These are phyloP conservation scores for Plenodomus biglobosus DNA, from an alignment of 2,329 filamentous ascomycete species.

Conservation along the genomic window DNA sequence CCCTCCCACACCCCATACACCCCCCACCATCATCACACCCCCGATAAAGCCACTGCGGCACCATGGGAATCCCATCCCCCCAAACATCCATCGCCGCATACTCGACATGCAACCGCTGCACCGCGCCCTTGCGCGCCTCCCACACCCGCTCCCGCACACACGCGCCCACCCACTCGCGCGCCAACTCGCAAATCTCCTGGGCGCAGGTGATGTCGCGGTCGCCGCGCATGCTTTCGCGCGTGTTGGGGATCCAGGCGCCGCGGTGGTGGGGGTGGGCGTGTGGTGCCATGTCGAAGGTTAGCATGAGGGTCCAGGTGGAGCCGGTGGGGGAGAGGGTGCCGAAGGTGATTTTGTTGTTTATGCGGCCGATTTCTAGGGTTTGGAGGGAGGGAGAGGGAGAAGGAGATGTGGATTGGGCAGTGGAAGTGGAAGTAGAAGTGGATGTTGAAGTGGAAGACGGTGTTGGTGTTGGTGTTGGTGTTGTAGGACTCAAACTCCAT, in stretches of 20 bases:
- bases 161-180: conserved; percentile 1
- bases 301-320: conserved; percentile 23
- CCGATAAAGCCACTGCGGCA: conserved; percentile 28
- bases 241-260: conserved; percentile 22
- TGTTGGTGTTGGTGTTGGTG: conserved; percentile 7
- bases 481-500: conserved; percentile 6
- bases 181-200: conserved; percentile 12
- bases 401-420: conserved; percentile 9
- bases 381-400: no score
- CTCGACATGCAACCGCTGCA: conserved; percentile 23
- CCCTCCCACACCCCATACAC: no score
- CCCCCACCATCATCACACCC: no score
- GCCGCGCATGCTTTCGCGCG: conserved; percentile 24
- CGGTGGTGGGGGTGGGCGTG: neutral
- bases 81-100: conserved; percentile 32
- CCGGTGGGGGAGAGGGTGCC: conserved; percentile 19
- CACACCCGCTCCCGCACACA: conserved; percentile 11
- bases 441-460: no score
- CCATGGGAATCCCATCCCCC: conserved; percentile 28
- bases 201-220: conserved; percentile 14
- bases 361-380: conserved; percentile 26
- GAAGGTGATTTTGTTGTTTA: conserved; percentile 27
- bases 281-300: conserved; percentile 21
- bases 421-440: no score
- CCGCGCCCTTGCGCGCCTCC: conserved; percentile 19